Base-by-base conservation (phyloP, 2,329 filamentous ascomycete species). In the Zymoseptoria ardabiliae region DNA sequence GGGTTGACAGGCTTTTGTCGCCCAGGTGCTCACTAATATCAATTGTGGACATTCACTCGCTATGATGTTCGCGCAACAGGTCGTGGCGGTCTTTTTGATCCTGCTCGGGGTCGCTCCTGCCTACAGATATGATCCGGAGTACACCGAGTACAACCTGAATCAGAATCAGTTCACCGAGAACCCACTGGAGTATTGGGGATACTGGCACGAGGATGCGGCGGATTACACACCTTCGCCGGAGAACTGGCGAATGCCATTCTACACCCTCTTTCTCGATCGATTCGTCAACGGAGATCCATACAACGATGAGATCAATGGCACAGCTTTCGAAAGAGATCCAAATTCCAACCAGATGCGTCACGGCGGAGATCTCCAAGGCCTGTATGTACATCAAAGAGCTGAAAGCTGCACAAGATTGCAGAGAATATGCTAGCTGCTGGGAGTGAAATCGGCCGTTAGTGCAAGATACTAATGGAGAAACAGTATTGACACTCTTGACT, bases 221-320 rank as follows among this genome's bases (percentile, higher is more conserved):
- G 70, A 69, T 7, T 86, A 82, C 63, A 70, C 74, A 35, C 73
- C 75, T 0, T 85, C 83, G 5, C 84, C 84, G 1, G 68, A 73
- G 0, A 85, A 82, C 62, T 87, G 84, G 84, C 77, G 84, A 45
- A 79, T 86, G 61, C 84, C 84, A 0, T 81, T 85, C 67, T 87
- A 87, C 66, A 84, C 82, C 1, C 70, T 87, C 30, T 85, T 86
- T 66, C 72, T 86, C 13, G 85, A 87, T 68, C 76, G 83, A 59
- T 87, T 82, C 66, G 83, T 85, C 52, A 86, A 87, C 65, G 85
- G 84, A 19, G 81, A 87, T 65, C 84, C 85, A 7, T 76, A 76
- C 2, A 87, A 87, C 68, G 84, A 87, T 68, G 83, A 87, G 67
- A 58, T 59, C 53, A 87, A 87, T 69, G 80, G 77, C 3, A 86